Conservation (phyloP, 495 filamentous ascomycete species). For the Podospora australis region DNA sequence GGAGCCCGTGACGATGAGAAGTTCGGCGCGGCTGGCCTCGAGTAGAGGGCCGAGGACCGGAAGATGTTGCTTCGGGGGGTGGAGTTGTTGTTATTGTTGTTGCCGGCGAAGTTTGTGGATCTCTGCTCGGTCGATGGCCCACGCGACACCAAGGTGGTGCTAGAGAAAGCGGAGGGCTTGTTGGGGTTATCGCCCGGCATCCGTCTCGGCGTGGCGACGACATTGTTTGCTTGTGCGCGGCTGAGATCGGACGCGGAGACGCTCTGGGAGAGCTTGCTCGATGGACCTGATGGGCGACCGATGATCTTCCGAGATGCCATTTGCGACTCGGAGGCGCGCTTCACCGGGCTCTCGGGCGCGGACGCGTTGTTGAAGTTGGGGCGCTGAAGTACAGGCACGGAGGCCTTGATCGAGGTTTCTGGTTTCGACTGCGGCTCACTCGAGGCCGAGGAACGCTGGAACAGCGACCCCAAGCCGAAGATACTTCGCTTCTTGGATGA, state of each 20-base stretch:
- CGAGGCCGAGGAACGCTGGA: slow-evolving; percentile 19
- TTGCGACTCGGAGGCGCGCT: slow-evolving; percentile 31
- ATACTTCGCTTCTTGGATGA: slow-evolving; percentile 25
- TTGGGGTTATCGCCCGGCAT: slow-evolving; percentile 32
- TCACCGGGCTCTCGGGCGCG: slow-evolving; percentile 28
- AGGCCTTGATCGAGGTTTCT: slow-evolving; percentile 2
- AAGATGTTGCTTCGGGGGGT: slow-evolving; percentile 33
- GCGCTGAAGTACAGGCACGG: slow-evolving; percentile 8
- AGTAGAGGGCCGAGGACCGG: slow-evolving; percentile 30
- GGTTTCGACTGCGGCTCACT: slow-evolving; percentile 9
- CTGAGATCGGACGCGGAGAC: slow-evolving; percentile 25
- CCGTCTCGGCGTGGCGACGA: slow-evolving; percentile 12
- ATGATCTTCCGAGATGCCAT: slow-evolving; percentile 28
- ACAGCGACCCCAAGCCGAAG: slow-evolving; percentile 24
- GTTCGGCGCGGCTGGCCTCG: slow-evolving; percentile 25
- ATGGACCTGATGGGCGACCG: slow-evolving; percentile 26
- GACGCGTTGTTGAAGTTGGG: slow-evolving; percentile 21
- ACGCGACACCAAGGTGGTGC: slow-evolving; percentile 16
- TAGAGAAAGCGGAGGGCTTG: slow-evolving; percentile 13
- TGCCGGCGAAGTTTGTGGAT: slow-evolving; percentile 23
- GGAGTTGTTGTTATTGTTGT: slow-evolving; percentile 8
- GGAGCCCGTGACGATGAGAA: slow-evolving; percentile 37
- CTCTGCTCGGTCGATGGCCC: slow-evolving; percentile 13
- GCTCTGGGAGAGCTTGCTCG: slow-evolving; percentile 30
- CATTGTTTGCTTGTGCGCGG: slow-evolving; percentile 9